A percentile compares a stretch with the other conserved stretches of the same genome.
Conservation (phyloP, 2,329 filamentous ascomycete genomes). For the Chaetomium sp. region DNA sequence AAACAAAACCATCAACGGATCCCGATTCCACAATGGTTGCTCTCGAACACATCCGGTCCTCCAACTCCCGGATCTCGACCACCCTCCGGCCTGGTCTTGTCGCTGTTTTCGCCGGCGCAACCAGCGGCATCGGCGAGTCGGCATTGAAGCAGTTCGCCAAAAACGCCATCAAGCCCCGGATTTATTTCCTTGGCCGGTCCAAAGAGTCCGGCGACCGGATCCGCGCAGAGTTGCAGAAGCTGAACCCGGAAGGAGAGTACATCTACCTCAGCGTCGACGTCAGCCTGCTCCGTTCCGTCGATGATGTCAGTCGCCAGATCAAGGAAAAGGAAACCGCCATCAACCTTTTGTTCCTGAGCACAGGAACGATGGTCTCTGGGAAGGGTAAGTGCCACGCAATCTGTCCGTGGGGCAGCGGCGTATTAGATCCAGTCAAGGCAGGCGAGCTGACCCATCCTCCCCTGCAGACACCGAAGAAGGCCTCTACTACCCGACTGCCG, state of each 20-base stretch:
- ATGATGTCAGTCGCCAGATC: constrained; percentile 24
- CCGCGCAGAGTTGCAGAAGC: constrained; percentile 21
- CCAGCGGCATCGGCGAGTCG: constrained; percentile 59
- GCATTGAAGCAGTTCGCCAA: constrained; percentile 35
- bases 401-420: neutral
- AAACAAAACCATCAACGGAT: neutral
- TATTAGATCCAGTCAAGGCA: neutral
- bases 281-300: constrained; percentile 32
- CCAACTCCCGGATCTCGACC: constrained; percentile 68
- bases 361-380: constrained; percentile 31
- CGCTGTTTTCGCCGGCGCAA: constrained; percentile 81
- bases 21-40: constrained; percentile 13
- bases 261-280: constrained; percentile 38
- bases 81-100: constrained; percentile 57
- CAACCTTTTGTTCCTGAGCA: constrained; percentile 38
- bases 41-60: constrained; percentile 11
- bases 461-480: constrained; percentile 39
- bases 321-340: constrained; percentile 29
- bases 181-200: constrained; percentile 35
- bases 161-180: constrained; percentile 27
- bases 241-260: constrained; percentile 31
- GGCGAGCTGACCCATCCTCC: neutral
- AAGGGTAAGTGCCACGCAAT: neutral
- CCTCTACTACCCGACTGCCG: constrained; percentile 36
- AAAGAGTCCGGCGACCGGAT: constrained; percentile 4